Evolutionary conservation across 345 rosid genomes (phyloP).

Genomic region (Brassica cretica): DNA sequence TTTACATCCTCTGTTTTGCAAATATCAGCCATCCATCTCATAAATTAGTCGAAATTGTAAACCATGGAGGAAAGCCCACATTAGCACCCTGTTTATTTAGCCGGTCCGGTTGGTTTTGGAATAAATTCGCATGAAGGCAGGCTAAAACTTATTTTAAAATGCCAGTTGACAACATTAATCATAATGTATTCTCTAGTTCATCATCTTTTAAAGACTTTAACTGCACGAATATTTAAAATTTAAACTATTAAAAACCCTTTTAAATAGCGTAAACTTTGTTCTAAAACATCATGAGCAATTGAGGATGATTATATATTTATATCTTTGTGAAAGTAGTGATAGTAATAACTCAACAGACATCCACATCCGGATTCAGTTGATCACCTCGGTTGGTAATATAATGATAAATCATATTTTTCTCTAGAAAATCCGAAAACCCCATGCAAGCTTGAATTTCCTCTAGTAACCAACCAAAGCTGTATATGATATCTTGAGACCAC

Average conservation of each 20-base stretch:
- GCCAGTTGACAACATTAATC: not conserved
- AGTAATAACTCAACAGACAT: not conserved
- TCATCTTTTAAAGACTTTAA: not conserved
- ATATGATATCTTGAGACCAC: not conserved
- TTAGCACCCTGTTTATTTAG: conserved; percentile 11
- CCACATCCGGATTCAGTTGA: not conserved
- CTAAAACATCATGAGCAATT: not conserved
- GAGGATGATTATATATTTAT: not conserved
- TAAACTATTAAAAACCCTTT: not conserved
- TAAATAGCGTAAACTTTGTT: not conserved
- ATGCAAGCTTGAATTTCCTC: not conserved
- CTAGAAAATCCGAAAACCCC: not conserved
- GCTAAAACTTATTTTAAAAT: not conserved
- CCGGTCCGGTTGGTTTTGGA: conserved; percentile 9
- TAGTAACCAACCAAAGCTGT: conserved; percentile 9
- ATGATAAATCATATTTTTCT: not conserved
- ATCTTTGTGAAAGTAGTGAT: not conserved
- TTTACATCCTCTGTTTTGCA: conserved; percentile 66
- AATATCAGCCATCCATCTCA: conserved; percentile 80
- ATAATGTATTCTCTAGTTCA: not conserved
- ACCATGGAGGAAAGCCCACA: not conserved
- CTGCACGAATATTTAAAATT: not conserved
- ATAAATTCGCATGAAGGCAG: not conserved
- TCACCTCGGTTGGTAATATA: not conserved
- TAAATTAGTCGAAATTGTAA: conserved; percentile 62